Evolutionary conservation across 2,329 filamentous ascomycete species (phyloP).

Genomic region (Botrytis fragariae): DNA sequence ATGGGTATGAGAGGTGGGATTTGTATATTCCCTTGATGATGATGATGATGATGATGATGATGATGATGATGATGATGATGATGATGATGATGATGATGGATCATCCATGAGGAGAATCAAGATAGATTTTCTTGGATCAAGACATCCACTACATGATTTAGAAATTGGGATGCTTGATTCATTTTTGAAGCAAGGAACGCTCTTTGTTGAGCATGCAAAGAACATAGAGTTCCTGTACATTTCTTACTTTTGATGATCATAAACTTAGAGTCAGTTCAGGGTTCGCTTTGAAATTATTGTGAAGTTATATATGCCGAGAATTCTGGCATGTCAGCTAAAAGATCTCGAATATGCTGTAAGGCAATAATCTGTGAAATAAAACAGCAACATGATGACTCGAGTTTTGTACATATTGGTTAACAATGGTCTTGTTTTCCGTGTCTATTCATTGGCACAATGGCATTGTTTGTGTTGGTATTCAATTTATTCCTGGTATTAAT

Average conservation of each 20-base stretch:
- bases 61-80: background rate
- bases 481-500: background rate
- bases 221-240: background rate
- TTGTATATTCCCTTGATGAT: background rate
- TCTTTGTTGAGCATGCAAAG: background rate
- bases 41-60: background rate
- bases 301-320: background rate
- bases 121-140: background rate
- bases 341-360: background rate
- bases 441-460: background rate
- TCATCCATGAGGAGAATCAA: background rate
- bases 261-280: background rate
- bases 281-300: background rate
- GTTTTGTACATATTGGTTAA: background rate
- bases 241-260: background rate
- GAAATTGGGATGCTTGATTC: background rate
- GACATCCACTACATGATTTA: background rate
- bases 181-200: background rate
- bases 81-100: too few relatives aligned
- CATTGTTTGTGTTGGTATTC: background rate
- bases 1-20: background rate
- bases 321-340: background rate
- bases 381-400: background rate
- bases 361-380: fast-evolving
- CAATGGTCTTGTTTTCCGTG: background rate